Base-by-base conservation (phyloP, 352 stramenopile species). In the Globisporangium parvum region DNA sequence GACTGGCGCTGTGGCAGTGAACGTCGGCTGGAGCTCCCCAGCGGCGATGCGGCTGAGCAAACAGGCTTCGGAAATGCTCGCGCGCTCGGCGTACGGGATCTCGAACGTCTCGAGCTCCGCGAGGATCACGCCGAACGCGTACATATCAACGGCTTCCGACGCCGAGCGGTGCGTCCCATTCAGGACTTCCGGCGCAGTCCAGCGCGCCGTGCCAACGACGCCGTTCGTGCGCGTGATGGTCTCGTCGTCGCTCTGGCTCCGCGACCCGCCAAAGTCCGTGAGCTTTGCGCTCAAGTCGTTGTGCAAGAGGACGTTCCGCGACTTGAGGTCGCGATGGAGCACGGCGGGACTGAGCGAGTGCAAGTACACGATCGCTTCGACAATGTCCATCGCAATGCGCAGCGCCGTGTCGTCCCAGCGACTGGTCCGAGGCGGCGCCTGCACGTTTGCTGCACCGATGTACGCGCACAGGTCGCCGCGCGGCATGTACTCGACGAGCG, bases 161-260 rank as follows among this genome's bases (percentile, higher is more conserved):
- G 74, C 66, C 18, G 77, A 65, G 57, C 77, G 78, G 23, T 90
- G 77, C 20, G 55, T 71, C 26, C 71, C 63, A 3, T 67, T 41
- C 21, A 97, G 66, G 23, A 87, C 58, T 48, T 90, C 79, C 0
- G 79, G 77, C 6, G 79, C 75, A 28, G 77, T 67, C 79, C 79
- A 87, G 21, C 77, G 77, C 41, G 72, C 79, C 5, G 81, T 92
- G 6, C 79, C 81, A 9, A 77, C 53, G 10, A 59, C 60, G 2
- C 61, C 54, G 1, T 63, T 78, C 71, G 82, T 42, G 37, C 37
- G 80, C 2, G 62, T 72, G 2, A 64, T 40, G 40, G 80, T 53
- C 12, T 59, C 45, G 17, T 70, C 57, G 40, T 68, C 63, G 14
- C 17, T 17, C 23, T 68, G 55, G 31, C 66, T 65, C 2, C 69